A percentile compares a stretch with the other conserved stretches of the same genome.
Evolutionary conservation across 2,329 filamentous ascomycete species (phyloP).

Genomic region (Pseudogymnoascus sp.): DNA sequence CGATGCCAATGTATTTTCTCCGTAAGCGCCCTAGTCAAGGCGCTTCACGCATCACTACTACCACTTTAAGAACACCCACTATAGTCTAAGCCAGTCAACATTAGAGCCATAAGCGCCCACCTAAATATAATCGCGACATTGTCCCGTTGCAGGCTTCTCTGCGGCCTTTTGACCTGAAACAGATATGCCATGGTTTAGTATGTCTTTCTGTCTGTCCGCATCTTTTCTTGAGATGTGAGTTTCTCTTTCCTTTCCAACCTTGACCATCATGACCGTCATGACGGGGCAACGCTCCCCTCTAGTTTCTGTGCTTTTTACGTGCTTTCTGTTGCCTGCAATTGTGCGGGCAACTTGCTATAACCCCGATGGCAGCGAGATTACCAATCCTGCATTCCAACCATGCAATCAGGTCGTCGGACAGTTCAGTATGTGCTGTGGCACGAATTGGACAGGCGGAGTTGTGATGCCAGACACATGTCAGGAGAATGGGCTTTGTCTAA

Average conservation of each 20-base stretch:
- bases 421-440: slow-evolving; percentile 10
- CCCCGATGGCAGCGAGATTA: slow-evolving; percentile 6
- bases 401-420: slow-evolving; percentile 8
- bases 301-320: background rate
- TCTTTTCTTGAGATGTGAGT: background rate
- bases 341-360: background rate
- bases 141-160: background rate
- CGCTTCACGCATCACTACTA: background rate
- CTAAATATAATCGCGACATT: background rate
- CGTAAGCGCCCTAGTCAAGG: background rate
- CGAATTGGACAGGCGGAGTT: background rate
- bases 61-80: background rate
- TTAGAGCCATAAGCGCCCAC: background rate
- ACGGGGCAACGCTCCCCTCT: background rate
- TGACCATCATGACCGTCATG: background rate
- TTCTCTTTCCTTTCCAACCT: background rate
- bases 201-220: background rate
- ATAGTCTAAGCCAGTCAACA: background rate
- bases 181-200: background rate
- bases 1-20: background rate
- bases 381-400: slow-evolving; percentile 6
- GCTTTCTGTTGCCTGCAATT: background rate
- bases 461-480: slow-evolving; percentile 4
- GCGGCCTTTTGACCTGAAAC: background rate
- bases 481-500: slow-evolving; percentile 7